phyloP scores from a whole-genome alignment of 1,284 basidiomycete species.

The Jaminaea rosea region DNA sequence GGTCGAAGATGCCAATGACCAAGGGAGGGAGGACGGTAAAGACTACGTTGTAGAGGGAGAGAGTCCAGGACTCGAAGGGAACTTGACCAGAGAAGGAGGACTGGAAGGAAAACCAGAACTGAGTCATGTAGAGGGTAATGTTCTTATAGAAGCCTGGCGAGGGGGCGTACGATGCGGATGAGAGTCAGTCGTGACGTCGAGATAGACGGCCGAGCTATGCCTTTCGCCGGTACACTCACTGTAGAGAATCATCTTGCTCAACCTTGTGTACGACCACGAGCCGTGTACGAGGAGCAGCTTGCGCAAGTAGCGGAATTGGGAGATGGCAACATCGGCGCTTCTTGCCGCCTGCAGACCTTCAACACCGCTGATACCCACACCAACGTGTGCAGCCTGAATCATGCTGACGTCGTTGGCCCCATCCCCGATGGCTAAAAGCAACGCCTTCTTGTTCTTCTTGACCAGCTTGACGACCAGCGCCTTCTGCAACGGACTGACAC shows the following conservation, averaged over 20 bases:
- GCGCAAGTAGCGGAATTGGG: slow-evolving; percentile 92
- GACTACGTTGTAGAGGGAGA: slow-evolving; percentile 55
- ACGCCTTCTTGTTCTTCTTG: slow-evolving; percentile 86
- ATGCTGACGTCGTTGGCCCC: slow-evolving; percentile 58
- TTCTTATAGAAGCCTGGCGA: slow-evolving; percentile 61
- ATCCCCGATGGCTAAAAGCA: slow-evolving; percentile 79
- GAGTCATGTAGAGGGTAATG: slow-evolving; percentile 92
- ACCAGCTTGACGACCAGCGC: slow-evolving; percentile 96
- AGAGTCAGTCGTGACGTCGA: no score
- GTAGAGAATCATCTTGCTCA: slow-evolving; percentile 82
- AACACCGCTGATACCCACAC: slow-evolving; percentile 94
- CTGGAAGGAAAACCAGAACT: slow-evolving; percentile 84
- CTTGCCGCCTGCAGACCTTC: slow-evolving; percentile 97
- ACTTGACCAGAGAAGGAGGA: slow-evolving; percentile 96
- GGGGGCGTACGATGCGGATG: no score
- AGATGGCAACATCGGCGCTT: slow-evolving; percentile 92
- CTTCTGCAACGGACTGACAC: slow-evolving; percentile 95
- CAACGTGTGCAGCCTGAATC: slow-evolving; percentile 65
- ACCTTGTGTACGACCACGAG: slow-evolving; percentile 90
- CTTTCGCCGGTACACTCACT: slow-evolving; percentile 11
- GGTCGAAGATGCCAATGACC: slow-evolving; percentile 94
- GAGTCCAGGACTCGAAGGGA: slow-evolving; percentile 95
- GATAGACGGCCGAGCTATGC: no score
- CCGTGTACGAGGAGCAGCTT: slow-evolving; percentile 94
- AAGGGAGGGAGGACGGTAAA: slow-evolving; percentile 74